Evolutionary conservation across 495 filamentous ascomycete species (phyloP), one percentile per base, ranked within the genome.

Genomic region (Lasiosphaeris hirsuta): DNA sequence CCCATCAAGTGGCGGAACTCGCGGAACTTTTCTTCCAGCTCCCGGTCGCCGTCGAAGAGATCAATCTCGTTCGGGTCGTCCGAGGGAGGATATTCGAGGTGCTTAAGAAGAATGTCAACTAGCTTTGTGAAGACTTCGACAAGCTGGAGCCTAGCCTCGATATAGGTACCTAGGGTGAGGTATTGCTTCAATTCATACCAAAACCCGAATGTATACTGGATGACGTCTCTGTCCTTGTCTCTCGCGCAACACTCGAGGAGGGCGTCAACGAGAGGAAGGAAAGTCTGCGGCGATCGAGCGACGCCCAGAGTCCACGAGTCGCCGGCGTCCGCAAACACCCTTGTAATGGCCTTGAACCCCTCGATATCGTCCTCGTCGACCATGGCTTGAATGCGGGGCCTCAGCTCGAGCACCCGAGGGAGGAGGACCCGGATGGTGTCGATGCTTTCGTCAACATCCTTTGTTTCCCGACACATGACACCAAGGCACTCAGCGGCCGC

Each of bases 181-280:
- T 96, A 96, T 74, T 96, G 91, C 76, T 99, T 99, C 52, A 99
- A 76, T 69, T 99, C 94, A 70, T 95, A 97, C 94, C 94, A 99
- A 75, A 97, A 97, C 50, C 85, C 83, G 71, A 97, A 97, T 0
- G 94, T 99, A 57, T 92, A 82, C 30, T 89, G 86, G 51, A 97
- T 87, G 8, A 90, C 91, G 50, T 97, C 94, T 54, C 88, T 80
- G 49, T 97, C 92, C 68, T 85, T 84, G 69, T 99, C 94, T 60
- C 85, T 78, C 18, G 87, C 87, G 58, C 87, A 90, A 69, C 92
- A 96, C 72, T 99, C 93, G 30, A 97, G 81, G 35, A 97, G 83
- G 7, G 87, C 84, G 65, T 96, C 90, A 8, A 97, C 94, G 2
- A 99, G 77, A n/a, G 82, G 84, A 6, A 87, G 83, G 73, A 97